These are phyloP conservation scores for Stereocaulon alpinum DNA, from an alignment of 495 filamentous ascomycete genomes.

Conservation along the genomic window DNA sequence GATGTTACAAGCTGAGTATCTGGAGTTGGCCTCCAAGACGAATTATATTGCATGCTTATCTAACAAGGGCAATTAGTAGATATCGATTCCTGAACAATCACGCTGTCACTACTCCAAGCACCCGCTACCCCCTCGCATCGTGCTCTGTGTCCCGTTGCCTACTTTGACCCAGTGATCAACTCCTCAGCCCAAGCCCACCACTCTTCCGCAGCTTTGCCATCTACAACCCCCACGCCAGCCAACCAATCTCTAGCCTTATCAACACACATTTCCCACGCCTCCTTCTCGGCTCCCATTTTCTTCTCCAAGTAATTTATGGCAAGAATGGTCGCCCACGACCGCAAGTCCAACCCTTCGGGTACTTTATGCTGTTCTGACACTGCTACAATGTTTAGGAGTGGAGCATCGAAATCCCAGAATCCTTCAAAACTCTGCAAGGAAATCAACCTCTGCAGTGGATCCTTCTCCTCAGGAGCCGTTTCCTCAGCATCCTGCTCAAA, in stretches of 20 bases:
- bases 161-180: background rate
- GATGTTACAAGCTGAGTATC: too few species aligned
- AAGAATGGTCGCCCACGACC: constrained; percentile 37
- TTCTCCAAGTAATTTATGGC: constrained; percentile 40
- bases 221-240: background rate
- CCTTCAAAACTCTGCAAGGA: constrained; percentile 42
- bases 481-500: background rate
- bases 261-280: constrained; percentile 45
- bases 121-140: too few species aligned
- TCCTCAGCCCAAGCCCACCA: constrained; percentile 7
- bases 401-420: constrained; percentile 29
- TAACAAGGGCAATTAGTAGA: too few species aligned
- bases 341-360: constrained; percentile 1
- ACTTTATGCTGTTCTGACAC: background rate
- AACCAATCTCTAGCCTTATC: constrained; percentile 32
- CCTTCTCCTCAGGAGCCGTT: constrained; percentile 1
- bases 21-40: too few species aligned
- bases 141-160: background rate
- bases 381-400: background rate
- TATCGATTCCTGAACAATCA: too few species aligned
- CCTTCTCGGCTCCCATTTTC: constrained; percentile 30
- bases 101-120: too few species aligned
- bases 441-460: constrained; percentile 26
- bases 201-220: background rate
- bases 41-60: too few species aligned